These are phyloP conservation scores for Amanita phalloides DNA, from an alignment of 768 basidiomycete species.

Conservation along the genomic window DNA sequence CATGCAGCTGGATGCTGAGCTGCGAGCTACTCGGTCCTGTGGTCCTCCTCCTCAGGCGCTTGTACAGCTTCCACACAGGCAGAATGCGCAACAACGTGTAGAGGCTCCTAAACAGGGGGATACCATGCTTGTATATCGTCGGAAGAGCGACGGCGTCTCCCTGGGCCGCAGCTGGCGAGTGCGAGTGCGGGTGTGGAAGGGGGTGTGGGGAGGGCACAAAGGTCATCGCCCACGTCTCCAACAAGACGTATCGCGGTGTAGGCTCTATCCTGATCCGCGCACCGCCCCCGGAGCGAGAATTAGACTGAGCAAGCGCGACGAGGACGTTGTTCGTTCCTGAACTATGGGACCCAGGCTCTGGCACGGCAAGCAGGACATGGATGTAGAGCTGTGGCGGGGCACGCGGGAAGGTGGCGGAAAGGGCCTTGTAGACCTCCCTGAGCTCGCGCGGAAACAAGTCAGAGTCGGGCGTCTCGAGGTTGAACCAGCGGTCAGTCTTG, in stretches of 20 bases:
- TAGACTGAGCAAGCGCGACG: conserved; percentile 44
- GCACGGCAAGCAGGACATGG: conserved; percentile 60
- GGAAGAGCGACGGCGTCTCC: conserved; percentile 38
- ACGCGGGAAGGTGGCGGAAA: conserved; percentile 31
- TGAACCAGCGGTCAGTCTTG: conserved; percentile 67
- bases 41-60: conserved; percentile 38
- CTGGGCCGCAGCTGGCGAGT: neutral
- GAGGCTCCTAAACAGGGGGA: conserved; percentile 70
- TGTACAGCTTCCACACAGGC: conserved; percentile 67
- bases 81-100: conserved; percentile 65
- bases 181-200: neutral
- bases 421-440: conserved; percentile 45
- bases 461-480: conserved; percentile 68
- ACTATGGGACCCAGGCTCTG: conserved; percentile 32
- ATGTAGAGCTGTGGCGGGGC: conserved; percentile 45
- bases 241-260: conserved; percentile 54
- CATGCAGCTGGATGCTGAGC: conserved; percentile 37
- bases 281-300: neutral
- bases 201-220: conserved; percentile 17
- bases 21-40: conserved; percentile 23
- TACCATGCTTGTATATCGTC: conserved; percentile 79
- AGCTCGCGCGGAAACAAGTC: conserved; percentile 56
- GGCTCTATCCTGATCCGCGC: conserved; percentile 51
- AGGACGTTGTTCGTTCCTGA: conserved; percentile 45
- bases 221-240: conserved; percentile 59